Percentiles rank a stretch among this genome's conserved stretches.
phyloP scores from a whole-genome alignment of 2,329 filamentous ascomycete species.

The Microascus cirrosus region DNA sequence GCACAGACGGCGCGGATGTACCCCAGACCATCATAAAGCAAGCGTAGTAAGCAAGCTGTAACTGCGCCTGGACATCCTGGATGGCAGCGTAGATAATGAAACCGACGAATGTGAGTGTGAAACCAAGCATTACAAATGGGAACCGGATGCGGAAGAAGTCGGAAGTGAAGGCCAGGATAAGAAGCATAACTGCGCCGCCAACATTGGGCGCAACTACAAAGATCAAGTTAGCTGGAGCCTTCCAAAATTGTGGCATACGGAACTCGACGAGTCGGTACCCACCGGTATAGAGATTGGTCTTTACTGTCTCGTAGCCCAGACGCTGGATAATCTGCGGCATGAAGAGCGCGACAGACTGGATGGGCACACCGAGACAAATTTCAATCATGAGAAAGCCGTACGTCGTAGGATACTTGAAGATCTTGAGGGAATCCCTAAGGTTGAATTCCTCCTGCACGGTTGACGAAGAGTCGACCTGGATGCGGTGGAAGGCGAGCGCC shows the following conservation, averaged over 20 bases:
- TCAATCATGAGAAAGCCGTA: constrained; percentile 41
- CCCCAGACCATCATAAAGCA: constrained; percentile 80
- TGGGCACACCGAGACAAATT: constrained; percentile 47
- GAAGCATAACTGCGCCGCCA: constrained; percentile 58
- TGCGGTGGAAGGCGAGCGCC: constrained; percentile 58
- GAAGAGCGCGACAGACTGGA: constrained; percentile 43
- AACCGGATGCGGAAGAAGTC: constrained; percentile 57
- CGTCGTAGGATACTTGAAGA: constrained; percentile 38
- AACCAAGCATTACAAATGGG: constrained; percentile 64
- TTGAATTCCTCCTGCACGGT: constrained; percentile 41
- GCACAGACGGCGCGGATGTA: constrained; percentile 61
- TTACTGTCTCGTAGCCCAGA: constrained; percentile 35
- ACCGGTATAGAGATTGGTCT: constrained; percentile 67
- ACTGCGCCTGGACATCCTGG: constrained; percentile 40
- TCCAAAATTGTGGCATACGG: background rate
- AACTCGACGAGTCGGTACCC: background rate
- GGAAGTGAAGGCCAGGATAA: constrained; percentile 61
- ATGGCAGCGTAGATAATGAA: constrained; percentile 72
- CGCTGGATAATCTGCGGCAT: constrained; percentile 42
- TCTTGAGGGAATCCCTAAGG: constrained; percentile 35
- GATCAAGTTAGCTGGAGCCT: background rate
- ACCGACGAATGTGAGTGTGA: constrained; percentile 62
- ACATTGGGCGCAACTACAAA: constrained; percentile 57
- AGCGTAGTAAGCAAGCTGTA: constrained; percentile 63
- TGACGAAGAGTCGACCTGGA: constrained; percentile 63